Evolutionary conservation across 192 early-diverging fungal species (phyloP), one percentile per base, ranked within the genome.

Genomic region (Coemansia sp.): DNA sequence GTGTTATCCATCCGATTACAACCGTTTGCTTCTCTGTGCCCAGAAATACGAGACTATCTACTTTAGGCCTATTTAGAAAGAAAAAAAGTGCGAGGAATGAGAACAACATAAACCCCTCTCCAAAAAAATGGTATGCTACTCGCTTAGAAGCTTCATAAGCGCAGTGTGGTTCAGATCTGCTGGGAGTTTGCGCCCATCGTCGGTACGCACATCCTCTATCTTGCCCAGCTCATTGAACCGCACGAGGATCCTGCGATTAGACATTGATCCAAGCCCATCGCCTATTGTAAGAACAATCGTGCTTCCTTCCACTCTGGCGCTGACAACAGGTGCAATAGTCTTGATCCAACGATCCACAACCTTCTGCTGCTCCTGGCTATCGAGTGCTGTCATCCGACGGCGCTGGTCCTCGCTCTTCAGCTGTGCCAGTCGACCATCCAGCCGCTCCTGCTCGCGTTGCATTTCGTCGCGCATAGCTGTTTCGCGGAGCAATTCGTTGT

Each of bases 341-440:
- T 64, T 61, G 55, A 83, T 49, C 81, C 81, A 83, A 59, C 72
- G 81, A 60, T 77, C 72, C 1, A 72, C 63, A 2, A 77, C 67
- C 54, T 64, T 70, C 60, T 83, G 81, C 67, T 77, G 81, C 64
- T 83, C 81, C 45, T 77, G 81, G 55, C 75, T 83, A 57, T 83
- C 81, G 4, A 57, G 69, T 0, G 60, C 72, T n/a, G 40, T 77
- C 66, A 77, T 66, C 51, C 42, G 68, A 37, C 76, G 81, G 63
- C 74, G 71, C 64, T 83, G 60, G 50, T 83, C 81, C 60, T 83
- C 81, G 57, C 69, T 77, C 61, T 72, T 65, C 22, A 83, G 75
- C 67, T 59, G 81, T 64, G 62, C 46, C 67, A 70, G 64, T 20
- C 67, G 65, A 41, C 77, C 75, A 14, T 64, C 72, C 41, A 75